Evolutionary conservation across 495 filamentous ascomycete genomes (phyloP).

Genomic region (Penicillium parvum): DNA sequence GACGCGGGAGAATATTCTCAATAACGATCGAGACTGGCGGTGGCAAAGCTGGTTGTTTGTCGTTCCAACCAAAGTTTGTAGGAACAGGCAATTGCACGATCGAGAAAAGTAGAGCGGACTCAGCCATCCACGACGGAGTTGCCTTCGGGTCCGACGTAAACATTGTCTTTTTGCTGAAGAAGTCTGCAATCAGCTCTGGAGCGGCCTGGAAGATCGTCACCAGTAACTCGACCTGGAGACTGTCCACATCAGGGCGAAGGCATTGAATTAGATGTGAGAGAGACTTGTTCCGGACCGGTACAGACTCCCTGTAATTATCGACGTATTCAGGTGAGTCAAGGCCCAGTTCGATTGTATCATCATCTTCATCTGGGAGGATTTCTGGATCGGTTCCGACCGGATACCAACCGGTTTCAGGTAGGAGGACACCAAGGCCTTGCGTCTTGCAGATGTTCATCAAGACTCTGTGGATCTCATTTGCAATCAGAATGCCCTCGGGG

Average conservation of each 20-base stretch:
- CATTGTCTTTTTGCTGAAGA: constrained; percentile 71
- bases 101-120: constrained; percentile 80
- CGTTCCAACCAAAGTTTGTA: constrained; percentile 59
- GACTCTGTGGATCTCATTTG: constrained; percentile 63
- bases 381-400: constrained; percentile 62
- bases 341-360: constrained; percentile 58
- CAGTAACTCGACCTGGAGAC: constrained; percentile 74
- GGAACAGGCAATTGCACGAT: constrained; percentile 70
- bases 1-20: constrained; percentile 82
- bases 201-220: constrained; percentile 72
- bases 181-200: constrained; percentile 80
- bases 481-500: constrained; percentile 39
- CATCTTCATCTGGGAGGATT: constrained; percentile 33
- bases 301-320: constrained; percentile 56
- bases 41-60: constrained; percentile 50
- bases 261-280: constrained; percentile 70
- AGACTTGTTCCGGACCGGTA: constrained; percentile 70
- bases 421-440: constrained; percentile 62
- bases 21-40: constrained; percentile 71
- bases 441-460: constrained; percentile 69
- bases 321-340: constrained; percentile 63
- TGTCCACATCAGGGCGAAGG: constrained; percentile 80
- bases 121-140: constrained; percentile 89
- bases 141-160: constrained; percentile 90
- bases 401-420: constrained; percentile 66